Evolutionary conservation across 2,329 filamentous ascomycete species (phyloP).

Genomic region (Colletotrichum cuscutae): DNA sequence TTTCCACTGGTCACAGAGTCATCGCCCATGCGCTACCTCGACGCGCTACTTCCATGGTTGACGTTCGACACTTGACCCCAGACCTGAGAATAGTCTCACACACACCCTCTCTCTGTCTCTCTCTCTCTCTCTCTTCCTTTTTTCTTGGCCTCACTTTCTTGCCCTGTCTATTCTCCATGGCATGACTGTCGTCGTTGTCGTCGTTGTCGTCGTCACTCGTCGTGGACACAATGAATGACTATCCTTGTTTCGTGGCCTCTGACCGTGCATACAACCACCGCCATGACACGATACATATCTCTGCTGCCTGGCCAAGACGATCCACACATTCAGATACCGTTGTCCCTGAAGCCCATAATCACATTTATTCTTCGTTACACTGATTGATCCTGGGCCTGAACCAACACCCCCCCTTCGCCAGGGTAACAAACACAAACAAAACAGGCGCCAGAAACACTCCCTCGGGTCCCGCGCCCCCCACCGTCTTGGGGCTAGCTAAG

Average conservation of each 20-base stretch:
- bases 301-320: neutral
- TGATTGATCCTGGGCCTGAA: neutral
- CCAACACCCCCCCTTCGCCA: neutral
- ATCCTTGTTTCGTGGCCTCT: neutral
- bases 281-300: neutral
- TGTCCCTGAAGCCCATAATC: neutral
- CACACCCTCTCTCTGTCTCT: too few species aligned
- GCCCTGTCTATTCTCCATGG: neutral
- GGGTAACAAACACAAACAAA: conserved; percentile 16
- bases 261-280: neutral
- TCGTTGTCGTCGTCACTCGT: too few species aligned
- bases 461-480: conserved; percentile 21
- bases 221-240: neutral
- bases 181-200: too few species aligned
- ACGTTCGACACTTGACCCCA: neutral
- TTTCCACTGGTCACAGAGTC: neutral
- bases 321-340: neutral
- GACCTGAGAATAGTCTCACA: neutral
- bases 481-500: neutral
- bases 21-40: neutral
- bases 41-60: neutral
- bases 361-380: neutral
- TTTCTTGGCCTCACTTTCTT: neutral
- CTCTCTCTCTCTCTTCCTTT: too few species aligned
- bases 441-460: conserved; percentile 8